Conservation (phyloP, 1,139 yeast genomes). For the Candida gigantensis region DNA sequence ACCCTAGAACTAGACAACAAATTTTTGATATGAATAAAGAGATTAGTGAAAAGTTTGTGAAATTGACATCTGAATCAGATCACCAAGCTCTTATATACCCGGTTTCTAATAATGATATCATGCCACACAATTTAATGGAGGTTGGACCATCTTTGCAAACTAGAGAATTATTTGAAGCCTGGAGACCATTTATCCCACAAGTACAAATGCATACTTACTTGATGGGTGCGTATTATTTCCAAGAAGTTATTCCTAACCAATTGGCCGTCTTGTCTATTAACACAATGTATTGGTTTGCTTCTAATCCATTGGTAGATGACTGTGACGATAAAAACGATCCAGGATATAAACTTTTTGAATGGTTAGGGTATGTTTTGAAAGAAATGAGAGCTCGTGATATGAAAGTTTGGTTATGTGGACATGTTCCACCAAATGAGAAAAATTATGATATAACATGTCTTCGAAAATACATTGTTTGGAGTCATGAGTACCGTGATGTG, state of each 20-base stretch:
- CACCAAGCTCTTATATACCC: background rate
- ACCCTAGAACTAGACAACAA: conserved; percentile 70
- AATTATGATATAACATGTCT: conserved; percentile 73
- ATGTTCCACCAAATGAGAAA: conserved; percentile 83
- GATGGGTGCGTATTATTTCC: conserved; percentile 72
- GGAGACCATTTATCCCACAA: conserved; percentile 76
- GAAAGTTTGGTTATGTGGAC: conserved; percentile 87
- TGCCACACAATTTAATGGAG: conserved; percentile 81
- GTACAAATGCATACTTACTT: conserved; percentile 74
- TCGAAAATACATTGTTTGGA: conserved; percentile 74
- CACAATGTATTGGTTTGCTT: conserved; percentile 71
- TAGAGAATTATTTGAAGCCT: conserved; percentile 68
- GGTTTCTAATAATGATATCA: conserved; percentile 69
- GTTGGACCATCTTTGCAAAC: conserved; percentile 87
- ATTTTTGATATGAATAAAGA: conserved; percentile 69
- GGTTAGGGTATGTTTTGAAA: conserved; percentile 75
- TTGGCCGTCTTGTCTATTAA: conserved; percentile 78
- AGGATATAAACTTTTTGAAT: conserved; percentile 71
- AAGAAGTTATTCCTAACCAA: conserved; percentile 74
- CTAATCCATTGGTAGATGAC: conserved; percentile 80
- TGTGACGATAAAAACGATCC: conserved; percentile 75
- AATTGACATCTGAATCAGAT: conserved; percentile 1
- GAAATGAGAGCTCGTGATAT: conserved; percentile 73
- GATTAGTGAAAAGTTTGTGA: conserved; percentile 53
- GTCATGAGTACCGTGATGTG: conserved; percentile 77